Base-by-base conservation (phyloP, 1,139 yeast genomes). In the Diutina ranongensis region DNA sequence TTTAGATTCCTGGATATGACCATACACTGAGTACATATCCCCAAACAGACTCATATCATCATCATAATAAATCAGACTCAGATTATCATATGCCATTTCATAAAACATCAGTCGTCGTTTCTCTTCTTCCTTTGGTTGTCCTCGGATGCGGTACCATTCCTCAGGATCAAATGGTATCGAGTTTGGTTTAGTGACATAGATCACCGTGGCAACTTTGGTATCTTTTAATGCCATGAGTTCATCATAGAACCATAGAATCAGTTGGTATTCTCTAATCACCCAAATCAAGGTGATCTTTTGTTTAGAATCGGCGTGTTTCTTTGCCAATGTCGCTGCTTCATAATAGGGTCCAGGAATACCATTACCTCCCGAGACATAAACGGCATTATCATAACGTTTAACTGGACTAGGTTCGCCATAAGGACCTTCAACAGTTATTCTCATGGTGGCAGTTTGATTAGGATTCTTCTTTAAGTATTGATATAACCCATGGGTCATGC, bases 301-400 rank as follows among this genome's bases (percentile, higher is more conserved):
- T 13, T 34, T 16, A 18, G 36, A 34, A 16, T 34, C 19, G 19
- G 36, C 20, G 36, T 18, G 36, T 21, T 15, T 16, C 20, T 4
- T 5, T 8, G 36, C 36, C 10, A 34, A 15, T 7, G 3, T 5
- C 4, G 7, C 5, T 7, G 36, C 36, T 16, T 67, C 72, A 42
- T 65, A 63, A 48, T 61, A 65, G 25, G 69, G 64, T 10, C 78
- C 76, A 2, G 94, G 83, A 51, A 85, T 71, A 53, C 94, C 95
- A 49, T 81, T 80, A 18, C 77, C 76, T 20, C 57, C 54, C 1
- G 82, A 79, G 46, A 83, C 54, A 44, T 83, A 65, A 16, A 80
- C 59, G 2, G 71, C 64, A 46, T 71, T 73, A 46, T 77, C 79
- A 56, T 74, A 82, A 47, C 74, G 66, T 47, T 71, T 71, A 44